These are phyloP conservation scores for Aphanomyces astaci DNA, from an alignment of 352 stramenopile species.

Conservation along the genomic window DNA sequence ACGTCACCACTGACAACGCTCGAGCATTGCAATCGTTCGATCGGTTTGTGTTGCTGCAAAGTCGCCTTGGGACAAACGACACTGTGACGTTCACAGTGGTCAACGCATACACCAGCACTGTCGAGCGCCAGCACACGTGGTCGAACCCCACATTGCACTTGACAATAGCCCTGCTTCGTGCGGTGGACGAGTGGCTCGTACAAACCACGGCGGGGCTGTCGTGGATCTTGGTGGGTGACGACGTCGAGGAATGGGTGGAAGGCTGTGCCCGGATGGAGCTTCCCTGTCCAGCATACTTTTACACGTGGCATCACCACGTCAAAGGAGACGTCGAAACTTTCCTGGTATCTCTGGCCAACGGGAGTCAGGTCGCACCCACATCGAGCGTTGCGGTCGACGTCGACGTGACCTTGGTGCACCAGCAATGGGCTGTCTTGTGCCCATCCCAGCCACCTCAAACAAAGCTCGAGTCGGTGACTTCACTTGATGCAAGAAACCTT, in stretches of 20 bases:
- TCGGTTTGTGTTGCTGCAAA: not conserved
- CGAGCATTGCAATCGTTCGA: not conserved
- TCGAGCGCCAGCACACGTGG: not conserved
- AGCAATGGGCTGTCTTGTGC: not conserved
- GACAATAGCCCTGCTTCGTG: not conserved
- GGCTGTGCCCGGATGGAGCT: not conserved
- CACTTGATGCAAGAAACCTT: not conserved
- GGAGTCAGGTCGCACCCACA: not conserved
- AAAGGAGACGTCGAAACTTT: not conserved
- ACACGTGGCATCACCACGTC: not conserved
- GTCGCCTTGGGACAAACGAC: not conserved
- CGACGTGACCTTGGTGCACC: not conserved
- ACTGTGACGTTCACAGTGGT: not conserved
- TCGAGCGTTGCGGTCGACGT: not conserved
- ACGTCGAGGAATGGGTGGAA: not conserved
- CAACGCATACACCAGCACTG: not conserved
- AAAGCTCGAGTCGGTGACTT: not conserved
- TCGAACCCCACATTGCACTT: not conserved
- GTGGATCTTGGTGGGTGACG: not conserved
- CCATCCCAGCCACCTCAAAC: not conserved
- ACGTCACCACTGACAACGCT: not conserved
- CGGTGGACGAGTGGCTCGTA: not conserved
- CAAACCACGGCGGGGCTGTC: not conserved
- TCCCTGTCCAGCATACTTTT: conserved; percentile 2
- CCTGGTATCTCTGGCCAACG: not conserved